Conservation (phyloP, 2,329 filamentous ascomycete genomes). For the Cercospora zeina region DNA sequence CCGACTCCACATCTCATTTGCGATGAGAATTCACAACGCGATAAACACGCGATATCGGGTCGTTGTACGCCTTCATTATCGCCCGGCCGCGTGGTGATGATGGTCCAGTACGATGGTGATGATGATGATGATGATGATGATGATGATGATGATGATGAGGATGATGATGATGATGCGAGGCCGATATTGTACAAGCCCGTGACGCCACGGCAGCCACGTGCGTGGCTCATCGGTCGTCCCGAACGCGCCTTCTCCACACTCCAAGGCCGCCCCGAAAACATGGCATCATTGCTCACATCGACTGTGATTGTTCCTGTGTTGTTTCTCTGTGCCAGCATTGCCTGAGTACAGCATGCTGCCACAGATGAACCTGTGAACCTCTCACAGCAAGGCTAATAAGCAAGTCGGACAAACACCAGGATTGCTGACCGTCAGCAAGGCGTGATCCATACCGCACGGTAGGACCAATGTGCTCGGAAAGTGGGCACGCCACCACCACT, state of each 20-base stretch:
- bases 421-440: not conserved
- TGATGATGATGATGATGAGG: no score
- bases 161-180: no score
- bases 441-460: not conserved
- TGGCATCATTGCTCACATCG: not conserved
- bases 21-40: not conserved
- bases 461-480: not conserved
- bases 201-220: constrained; percentile 4
- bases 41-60: not conserved
- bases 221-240: not conserved
- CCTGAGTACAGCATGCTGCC: not conserved
- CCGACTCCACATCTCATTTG: constrained; percentile 1
- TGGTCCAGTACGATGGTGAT: no score
- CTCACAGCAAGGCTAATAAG: not conserved
- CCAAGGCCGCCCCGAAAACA: constrained; percentile 7
- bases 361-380: not conserved
- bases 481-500: no score
- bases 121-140: no score
- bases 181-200: not conserved
- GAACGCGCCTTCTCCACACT: not conserved
- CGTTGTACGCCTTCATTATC: not conserved
- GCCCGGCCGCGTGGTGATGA: no score
- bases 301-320: not conserved
- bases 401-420: not conserved
- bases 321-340: not conserved